Evolutionary conservation across 768 basidiomycete genomes (phyloP).

Genomic region (Rhodotorula kratochvilovae): DNA sequence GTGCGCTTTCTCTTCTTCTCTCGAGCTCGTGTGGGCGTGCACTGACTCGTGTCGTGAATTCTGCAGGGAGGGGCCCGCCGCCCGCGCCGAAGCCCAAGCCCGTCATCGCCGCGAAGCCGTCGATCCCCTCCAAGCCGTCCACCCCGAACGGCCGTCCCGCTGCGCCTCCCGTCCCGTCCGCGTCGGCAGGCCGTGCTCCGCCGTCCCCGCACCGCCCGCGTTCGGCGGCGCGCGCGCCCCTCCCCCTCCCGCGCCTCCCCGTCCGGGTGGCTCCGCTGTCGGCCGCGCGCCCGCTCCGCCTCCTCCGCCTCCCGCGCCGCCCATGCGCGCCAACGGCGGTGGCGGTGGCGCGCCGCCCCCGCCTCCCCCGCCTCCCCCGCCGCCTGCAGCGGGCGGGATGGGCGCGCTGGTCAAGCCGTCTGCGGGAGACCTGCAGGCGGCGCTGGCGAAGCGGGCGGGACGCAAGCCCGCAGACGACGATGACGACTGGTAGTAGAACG

Average conservation of each 20-base stretch:
- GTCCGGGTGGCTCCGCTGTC: background rate
- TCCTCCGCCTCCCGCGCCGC: background rate
- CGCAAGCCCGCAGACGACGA: conserved; percentile 18
- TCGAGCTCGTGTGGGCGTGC: conserved; percentile 42
- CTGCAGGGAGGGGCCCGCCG: conserved; percentile 54
- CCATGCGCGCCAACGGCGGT: background rate
- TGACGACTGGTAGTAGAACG: conserved; percentile 30
- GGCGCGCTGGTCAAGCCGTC: conserved; percentile 29
- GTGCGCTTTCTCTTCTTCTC: conserved; percentile 51
- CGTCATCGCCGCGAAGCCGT: conserved; percentile 55
- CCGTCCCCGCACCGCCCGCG: background rate
- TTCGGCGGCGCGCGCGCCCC: background rate
- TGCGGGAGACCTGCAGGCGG: conserved; percentile 26
- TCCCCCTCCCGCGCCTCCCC: background rate
- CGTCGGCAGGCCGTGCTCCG: background rate
- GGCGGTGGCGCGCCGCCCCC: background rate
- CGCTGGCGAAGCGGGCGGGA: conserved; percentile 28
- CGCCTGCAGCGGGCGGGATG: background rate
- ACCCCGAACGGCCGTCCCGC: conserved; percentile 40
- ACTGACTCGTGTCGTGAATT: background rate
- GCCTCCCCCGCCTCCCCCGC: background rate
- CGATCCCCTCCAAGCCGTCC: conserved; percentile 49
- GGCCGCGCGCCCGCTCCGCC: background rate
- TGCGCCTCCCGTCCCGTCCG: conserved; percentile 1
- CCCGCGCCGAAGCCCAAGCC: conserved; percentile 58